phyloP scores from a whole-genome alignment of 345 rosid species.

The Trapa incisa region DNA sequence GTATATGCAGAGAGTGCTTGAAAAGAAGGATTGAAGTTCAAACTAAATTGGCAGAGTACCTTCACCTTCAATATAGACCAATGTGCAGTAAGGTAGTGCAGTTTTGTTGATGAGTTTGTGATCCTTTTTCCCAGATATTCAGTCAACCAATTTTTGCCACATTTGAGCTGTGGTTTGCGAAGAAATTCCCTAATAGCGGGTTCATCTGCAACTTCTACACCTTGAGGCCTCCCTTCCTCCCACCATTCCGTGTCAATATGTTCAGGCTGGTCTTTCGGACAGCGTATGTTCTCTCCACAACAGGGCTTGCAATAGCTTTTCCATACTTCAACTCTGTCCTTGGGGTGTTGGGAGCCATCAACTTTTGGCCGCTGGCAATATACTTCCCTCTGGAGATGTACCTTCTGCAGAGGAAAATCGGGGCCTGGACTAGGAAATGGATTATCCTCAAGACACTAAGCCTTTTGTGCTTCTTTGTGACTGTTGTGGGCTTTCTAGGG shows the following conservation, averaged over 20 bases:
- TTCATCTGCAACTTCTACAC: constrained; percentile 30
- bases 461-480: constrained; percentile 29
- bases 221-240: constrained; percentile 19
- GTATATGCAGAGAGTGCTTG: too few relatives aligned
- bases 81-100: too few relatives aligned
- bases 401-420: constrained; percentile 33
- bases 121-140: constrained; percentile 26
- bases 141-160: constrained; percentile 61
- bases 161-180: constrained; percentile 35
- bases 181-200: constrained; percentile 25
- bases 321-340: constrained; percentile 58
- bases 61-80: too few relatives aligned
- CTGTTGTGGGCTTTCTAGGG: constrained; percentile 27
- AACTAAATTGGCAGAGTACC: too few relatives aligned
- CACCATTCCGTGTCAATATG: constrained; percentile 22
- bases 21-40: too few relatives aligned
- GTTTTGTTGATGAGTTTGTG: not conserved
- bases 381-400: constrained; percentile 62
- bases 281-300: constrained; percentile 30
- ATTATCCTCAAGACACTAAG: constrained; percentile 40
- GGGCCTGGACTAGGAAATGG: constrained; percentile 43
- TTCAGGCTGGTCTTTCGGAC: constrained; percentile 38
- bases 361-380: constrained; percentile 57
- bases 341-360: constrained; percentile 46
- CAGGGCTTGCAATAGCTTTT: constrained; percentile 30